Conservation (phyloP, 2,329 filamentous ascomycete species). For the Paraphoma sp. region DNA sequence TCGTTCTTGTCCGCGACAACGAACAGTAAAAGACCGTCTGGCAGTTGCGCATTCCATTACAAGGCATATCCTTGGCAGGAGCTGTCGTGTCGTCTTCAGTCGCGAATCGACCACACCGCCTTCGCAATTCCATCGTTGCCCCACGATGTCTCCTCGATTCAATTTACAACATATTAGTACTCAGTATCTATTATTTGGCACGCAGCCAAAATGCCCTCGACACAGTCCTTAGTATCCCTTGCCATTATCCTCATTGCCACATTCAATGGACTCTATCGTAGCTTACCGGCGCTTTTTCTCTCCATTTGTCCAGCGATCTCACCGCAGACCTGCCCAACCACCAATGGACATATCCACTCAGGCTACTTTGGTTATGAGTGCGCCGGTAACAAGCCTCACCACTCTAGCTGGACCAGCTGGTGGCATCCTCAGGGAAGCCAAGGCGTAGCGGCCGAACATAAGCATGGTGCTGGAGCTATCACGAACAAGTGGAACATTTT, state of each 20-base stretch:
- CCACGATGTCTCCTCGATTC: slow-evolving; percentile 2
- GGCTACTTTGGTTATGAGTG: slow-evolving; percentile 34
- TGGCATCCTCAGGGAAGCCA: slow-evolving; percentile 37
- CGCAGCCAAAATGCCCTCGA: slow-evolving; percentile 6
- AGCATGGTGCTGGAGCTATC: slow-evolving; percentile 33
- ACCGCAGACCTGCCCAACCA: background rate
- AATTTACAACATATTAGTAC: background rate
- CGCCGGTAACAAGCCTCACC: slow-evolving; percentile 34
- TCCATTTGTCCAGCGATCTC: slow-evolving; percentile 8
- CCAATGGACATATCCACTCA: slow-evolving; percentile 8
- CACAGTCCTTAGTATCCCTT: background rate
- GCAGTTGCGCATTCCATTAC: background rate
- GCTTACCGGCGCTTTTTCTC: slow-evolving; percentile 1
- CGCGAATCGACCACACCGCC: slow-evolving; percentile 6
- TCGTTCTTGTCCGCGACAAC: background rate
- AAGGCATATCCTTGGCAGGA: slow-evolving; percentile 6
- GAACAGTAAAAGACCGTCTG: background rate
- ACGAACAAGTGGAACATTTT: slow-evolving; percentile 56
- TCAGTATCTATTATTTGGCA: background rate
- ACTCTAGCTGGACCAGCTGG: slow-evolving; percentile 44
- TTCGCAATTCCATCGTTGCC: background rate
- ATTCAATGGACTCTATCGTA: background rate
- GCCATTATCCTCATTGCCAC: slow-evolving; percentile 9
- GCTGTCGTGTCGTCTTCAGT: background rate
- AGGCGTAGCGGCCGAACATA: slow-evolving; percentile 6